Evolutionary conservation across 2,329 filamentous ascomycete genomes (phyloP).

Genomic region (Fusarium verticillioides): DNA sequence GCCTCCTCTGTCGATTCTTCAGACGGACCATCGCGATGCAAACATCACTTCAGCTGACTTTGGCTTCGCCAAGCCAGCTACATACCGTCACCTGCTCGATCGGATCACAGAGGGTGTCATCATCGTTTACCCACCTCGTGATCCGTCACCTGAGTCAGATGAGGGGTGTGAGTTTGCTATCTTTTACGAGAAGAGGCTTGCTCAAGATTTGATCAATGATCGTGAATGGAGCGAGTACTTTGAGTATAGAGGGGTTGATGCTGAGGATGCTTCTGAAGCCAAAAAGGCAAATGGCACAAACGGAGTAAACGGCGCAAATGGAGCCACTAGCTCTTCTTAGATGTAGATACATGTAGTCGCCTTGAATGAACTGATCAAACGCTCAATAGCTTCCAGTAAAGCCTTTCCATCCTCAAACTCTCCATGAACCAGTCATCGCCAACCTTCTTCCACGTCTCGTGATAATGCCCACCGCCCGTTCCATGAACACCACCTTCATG

Average conservation of each 20-base stretch:
- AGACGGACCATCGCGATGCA: slow-evolving; percentile 52
- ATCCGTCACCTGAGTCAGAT: slow-evolving; percentile 42
- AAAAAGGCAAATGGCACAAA: neutral
- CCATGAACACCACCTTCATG: slow-evolving; percentile 2
- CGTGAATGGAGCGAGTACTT: slow-evolving; percentile 51
- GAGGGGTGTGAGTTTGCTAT: slow-evolving; percentile 52
- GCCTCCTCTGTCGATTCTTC: slow-evolving; percentile 50
- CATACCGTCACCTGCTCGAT: slow-evolving; percentile 50
- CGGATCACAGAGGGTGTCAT: slow-evolving; percentile 44
- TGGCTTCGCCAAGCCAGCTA: slow-evolving; percentile 50
- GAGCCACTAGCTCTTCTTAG: neutral
- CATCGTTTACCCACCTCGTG: slow-evolving; percentile 48
- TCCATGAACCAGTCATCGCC: slow-evolving; percentile 29
- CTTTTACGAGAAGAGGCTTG: slow-evolving; percentile 49
- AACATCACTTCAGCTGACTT: slow-evolving; percentile 48
- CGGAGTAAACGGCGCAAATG: neutral
- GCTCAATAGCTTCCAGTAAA: slow-evolving; percentile 22
- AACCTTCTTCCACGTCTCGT: slow-evolving; percentile 25
- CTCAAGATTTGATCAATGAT: slow-evolving; percentile 48
- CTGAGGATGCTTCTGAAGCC: slow-evolving; percentile 3
- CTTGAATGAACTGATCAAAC: neutral
- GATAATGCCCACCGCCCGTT: slow-evolving; percentile 19
- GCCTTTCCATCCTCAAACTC: slow-evolving; percentile 20
- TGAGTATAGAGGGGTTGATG: slow-evolving; percentile 52
- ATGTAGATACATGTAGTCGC: neutral